Evolutionary conservation across 2,329 filamentous ascomycete species (phyloP), one percentile per base, ranked within the genome.

Genomic region (Cladophialophora immunda): DNA sequence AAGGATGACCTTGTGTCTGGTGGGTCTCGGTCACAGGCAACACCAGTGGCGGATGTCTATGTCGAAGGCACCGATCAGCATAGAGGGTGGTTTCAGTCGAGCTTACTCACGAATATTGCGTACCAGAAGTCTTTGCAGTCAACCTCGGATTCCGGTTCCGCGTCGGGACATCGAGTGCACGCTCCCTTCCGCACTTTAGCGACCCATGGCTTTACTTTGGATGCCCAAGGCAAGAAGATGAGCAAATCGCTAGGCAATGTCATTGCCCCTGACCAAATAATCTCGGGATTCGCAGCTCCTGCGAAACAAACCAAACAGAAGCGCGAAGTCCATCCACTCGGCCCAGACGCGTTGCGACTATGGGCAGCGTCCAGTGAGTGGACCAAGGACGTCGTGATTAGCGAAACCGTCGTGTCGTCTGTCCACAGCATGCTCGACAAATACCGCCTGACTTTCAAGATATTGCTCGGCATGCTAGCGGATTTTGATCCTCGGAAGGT

Each of bases 71-170:
- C 91, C 3, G 95, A 99, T 77, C 95, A 99, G 77, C 95, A 99
- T 78, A 90, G 95, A 45, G 95, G 95, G 32, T 99, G 95, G 95
- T 99, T 99, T 77, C 95, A 99, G 79, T 98, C 95, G 6, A 97
- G 93, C 69, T 85, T 99, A 11, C 85, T 99, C 63, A 98, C 95
- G 0, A 89, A 92, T 58, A 86, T 97, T 32, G 92, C 94, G 64
- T 81, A 78, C 75, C 82, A 80, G 64, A 77, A 79, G 52, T 76
- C 79, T 3, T 30, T 61, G 3, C 73, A 77, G 36, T 73, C 75
- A 41, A 73, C 70, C 19, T 59, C 65, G 36, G 71, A 68, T 0
- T 73, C 77, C 4, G 73, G 2, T 29, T 54, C 65, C 4, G 70
- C 81, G 34, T 19, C 19, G 1, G n/a, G 1, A 47, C 27, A 29